Percentiles rank a stretch among this genome's conserved stretches.
Conservation (phyloP, 495 filamentous ascomycete genomes). For the Penicillium pancosmium region DNA sequence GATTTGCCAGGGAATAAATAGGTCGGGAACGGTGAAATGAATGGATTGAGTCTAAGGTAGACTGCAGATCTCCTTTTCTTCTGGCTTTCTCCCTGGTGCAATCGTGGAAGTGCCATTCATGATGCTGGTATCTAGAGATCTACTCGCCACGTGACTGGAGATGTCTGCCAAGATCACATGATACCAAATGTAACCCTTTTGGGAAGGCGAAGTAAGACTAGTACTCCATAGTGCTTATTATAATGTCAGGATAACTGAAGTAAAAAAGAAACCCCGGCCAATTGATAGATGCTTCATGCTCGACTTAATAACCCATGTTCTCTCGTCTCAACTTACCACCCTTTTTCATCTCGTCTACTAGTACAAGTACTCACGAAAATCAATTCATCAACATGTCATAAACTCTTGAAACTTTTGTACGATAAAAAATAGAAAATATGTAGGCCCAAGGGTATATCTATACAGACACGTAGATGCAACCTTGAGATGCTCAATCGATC, state of each 20-base stretch:
- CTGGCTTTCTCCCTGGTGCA: too few relatives aligned
- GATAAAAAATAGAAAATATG: constrained; percentile 15
- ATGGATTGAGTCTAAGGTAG: neutral
- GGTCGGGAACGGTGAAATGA: neutral
- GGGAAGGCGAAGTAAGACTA: neutral
- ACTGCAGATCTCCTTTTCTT: neutral
- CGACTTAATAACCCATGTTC: too few relatives aligned
- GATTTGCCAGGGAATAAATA: neutral
- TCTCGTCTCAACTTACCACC: too few relatives aligned
- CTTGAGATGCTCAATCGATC: constrained; percentile 20
- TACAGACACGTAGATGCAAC: constrained; percentile 27
- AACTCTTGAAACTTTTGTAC: constrained; percentile 27
- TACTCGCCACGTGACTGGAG: neutral
- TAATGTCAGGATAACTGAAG: too few relatives aligned
- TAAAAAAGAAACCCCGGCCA: too few relatives aligned
- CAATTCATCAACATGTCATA: constrained; percentile 17
- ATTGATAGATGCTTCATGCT: too few relatives aligned
- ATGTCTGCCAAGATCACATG: constrained; percentile 6
- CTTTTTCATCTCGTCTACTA: too few relatives aligned
- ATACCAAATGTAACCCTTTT: neutral
- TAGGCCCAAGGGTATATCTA: constrained; percentile 32
- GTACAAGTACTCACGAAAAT: constrained; percentile 1
- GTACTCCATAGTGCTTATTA: too few relatives aligned
- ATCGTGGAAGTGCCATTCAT: too few relatives aligned
- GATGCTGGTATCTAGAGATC: too few relatives aligned